Conservation (phyloP, 129 eudicot species). For the Saposhnikovia divaricata region DNA sequence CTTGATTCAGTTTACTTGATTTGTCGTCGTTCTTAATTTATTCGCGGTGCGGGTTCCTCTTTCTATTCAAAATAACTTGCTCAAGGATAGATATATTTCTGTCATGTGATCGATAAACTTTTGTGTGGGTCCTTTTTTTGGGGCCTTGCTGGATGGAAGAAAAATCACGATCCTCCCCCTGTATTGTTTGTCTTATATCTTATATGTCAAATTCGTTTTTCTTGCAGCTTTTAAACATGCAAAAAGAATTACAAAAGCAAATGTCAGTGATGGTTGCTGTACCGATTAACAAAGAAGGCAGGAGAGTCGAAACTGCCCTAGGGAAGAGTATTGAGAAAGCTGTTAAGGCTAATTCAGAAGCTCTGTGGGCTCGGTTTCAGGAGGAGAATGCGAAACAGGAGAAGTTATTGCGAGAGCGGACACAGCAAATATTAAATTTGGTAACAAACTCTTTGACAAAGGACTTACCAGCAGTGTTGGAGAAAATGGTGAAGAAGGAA, state of each 20-base stretch:
- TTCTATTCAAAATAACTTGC: not conserved
- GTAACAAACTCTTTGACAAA: slow-evolving; percentile 56
- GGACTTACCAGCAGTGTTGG: slow-evolving; percentile 55
- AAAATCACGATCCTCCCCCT: not conserved
- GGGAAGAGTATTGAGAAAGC: slow-evolving; percentile 73
- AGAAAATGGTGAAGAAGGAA: slow-evolving; percentile 75
- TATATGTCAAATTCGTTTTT: not conserved
- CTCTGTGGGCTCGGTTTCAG: slow-evolving; percentile 84
- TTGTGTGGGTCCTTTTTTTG: not conserved
- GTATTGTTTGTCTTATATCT: not conserved
- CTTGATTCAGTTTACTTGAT: not conserved
- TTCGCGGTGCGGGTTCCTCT: not conserved
- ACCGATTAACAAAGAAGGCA: slow-evolving; percentile 74
- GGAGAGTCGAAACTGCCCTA: slow-evolving; percentile 67
- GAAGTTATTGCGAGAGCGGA: slow-evolving; percentile 57
- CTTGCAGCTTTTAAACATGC: slow-evolving; percentile 50
- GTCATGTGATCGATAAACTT: not conserved
- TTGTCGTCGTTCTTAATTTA: not conserved
- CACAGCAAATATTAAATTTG: slow-evolving; percentile 50
- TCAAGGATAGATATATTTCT: not conserved
- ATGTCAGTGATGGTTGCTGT: slow-evolving; percentile 37
- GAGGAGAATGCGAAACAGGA: slow-evolving; percentile 79
- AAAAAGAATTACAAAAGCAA: slow-evolving; percentile 81
- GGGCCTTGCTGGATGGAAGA: not conserved
- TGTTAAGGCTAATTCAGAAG: slow-evolving; percentile 62